phyloP scores from a whole-genome alignment of 805 yeast species.

The Lipomyces lipofer region DNA sequence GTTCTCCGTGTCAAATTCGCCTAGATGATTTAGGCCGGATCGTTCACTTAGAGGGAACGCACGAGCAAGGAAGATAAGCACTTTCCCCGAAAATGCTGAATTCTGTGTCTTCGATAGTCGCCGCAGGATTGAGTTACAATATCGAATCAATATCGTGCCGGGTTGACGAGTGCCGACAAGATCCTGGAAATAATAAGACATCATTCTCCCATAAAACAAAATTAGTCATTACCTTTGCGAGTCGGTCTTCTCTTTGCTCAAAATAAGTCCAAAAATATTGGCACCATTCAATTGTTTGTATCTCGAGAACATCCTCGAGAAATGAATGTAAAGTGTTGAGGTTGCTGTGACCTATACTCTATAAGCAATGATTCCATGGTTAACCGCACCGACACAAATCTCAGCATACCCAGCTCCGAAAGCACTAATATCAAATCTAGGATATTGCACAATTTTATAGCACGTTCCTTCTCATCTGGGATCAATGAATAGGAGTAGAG shows the following conservation, averaged over 20 bases:
- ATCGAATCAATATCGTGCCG: conserved; percentile 40
- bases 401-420: conserved; percentile 7
- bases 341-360: conserved; percentile 24
- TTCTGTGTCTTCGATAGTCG: conserved; percentile 40
- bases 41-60: conserved; percentile 42
- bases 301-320: conserved; percentile 40
- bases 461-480: conserved; percentile 3
- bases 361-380: not conserved
- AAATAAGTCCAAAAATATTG: conserved; percentile 42
- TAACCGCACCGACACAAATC: not conserved
- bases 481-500: conserved; percentile 24
- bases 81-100: conserved; percentile 40
- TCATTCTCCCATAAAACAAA: not conserved
- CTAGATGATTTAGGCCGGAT: conserved; percentile 42
- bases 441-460: conserved; percentile 24
- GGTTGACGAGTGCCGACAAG: conserved; percentile 39
- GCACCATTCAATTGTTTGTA: conserved; percentile 40
- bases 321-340: conserved; percentile 33
- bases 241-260: conserved; percentile 33
- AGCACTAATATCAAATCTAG: conserved; percentile 30
- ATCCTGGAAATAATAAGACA: conserved; percentile 6
- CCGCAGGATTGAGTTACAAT: conserved; percentile 40
- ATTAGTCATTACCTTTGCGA: conserved; percentile 28
- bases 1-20: conserved; percentile 41
- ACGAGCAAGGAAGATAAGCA: conserved; percentile 39